phyloP scores from a whole-genome alignment of 2,329 filamentous ascomycete species.

The Phaeosphaeriaceae sp. region DNA sequence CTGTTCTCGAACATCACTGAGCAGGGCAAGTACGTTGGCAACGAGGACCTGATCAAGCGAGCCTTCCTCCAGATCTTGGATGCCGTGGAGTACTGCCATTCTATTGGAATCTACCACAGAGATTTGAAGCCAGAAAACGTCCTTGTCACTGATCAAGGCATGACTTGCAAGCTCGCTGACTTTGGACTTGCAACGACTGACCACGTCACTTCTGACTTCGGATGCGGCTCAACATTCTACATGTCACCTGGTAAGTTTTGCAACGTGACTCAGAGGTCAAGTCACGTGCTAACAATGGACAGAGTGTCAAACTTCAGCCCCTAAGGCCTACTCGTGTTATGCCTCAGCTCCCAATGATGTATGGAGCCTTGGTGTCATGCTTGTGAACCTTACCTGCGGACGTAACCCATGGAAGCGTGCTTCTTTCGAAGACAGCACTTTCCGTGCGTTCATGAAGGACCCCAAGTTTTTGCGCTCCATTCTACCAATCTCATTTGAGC shows the following conservation, averaged over 20 bases:
- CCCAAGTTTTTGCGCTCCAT: conserved; percentile 90
- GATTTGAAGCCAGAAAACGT: conserved; percentile 99
- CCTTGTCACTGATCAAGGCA: conserved; percentile 84
- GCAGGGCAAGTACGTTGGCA: conserved; percentile 88
- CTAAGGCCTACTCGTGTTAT: conserved; percentile 77
- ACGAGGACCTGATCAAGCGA: conserved; percentile 84
- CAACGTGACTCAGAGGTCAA: conserved; percentile 18
- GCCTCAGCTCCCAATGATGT: conserved; percentile 94
- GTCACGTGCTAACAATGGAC: conserved; percentile 37
- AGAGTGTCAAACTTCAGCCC: conserved; percentile 89
- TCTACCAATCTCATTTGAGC: conserved; percentile 84
- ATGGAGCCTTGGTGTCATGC: conserved; percentile 97
- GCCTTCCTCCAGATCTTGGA: conserved; percentile 96
- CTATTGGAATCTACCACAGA: conserved; percentile 91
- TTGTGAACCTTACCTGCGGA: conserved; percentile 96
- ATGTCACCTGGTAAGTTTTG: conserved; percentile 91
- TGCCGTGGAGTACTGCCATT: conserved; percentile 95
- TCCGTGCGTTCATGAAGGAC: conserved; percentile 86
- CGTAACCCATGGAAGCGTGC: conserved; percentile 99
- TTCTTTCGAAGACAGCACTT: conserved; percentile 90
- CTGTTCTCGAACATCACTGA: conserved; percentile 98
- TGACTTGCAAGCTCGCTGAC: conserved; percentile 93
- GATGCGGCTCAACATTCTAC: conserved; percentile 98
- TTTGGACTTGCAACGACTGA: conserved; percentile 94
- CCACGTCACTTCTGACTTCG: conserved; percentile 87